Percentiles rank a stretch among this genome's conserved stretches.
Evolutionary conservation across 2,329 filamentous ascomycete species (phyloP).

Genomic region (Chaetomiaceae sp.): DNA sequence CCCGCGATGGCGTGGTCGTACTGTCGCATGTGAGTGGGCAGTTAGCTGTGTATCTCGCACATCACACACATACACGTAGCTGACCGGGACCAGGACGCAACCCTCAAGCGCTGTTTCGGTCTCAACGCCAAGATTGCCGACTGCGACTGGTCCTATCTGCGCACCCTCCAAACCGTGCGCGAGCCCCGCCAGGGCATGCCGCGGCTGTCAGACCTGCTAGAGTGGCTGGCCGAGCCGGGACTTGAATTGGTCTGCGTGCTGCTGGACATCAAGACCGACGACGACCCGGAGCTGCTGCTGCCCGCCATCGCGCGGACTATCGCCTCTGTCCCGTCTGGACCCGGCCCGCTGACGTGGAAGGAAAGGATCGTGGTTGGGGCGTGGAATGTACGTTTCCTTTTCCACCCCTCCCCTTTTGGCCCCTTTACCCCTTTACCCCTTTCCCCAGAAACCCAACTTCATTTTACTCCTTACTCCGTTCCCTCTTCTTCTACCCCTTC

Average conservation of each 20-base stretch:
- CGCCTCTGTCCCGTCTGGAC: constrained; percentile 38
- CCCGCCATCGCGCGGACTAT: constrained; percentile 62
- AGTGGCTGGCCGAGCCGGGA: constrained; percentile 62
- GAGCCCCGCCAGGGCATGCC: constrained; percentile 70
- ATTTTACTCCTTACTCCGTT: background rate
- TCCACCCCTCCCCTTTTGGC: background rate
- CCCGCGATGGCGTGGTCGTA: constrained; percentile 78
- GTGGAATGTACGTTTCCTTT: constrained; percentile 60
- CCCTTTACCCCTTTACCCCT: background rate
- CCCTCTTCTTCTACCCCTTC: no score
- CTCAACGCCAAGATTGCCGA: constrained; percentile 67
- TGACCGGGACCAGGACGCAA: constrained; percentile 54
- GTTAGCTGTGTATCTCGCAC: background rate
- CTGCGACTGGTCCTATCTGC: constrained; percentile 70
- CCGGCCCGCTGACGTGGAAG: constrained; percentile 60
- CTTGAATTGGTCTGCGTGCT: constrained; percentile 71
- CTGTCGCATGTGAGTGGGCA: constrained; percentile 71
- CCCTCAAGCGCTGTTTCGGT: constrained; percentile 77
- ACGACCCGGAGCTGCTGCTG: constrained; percentile 68
- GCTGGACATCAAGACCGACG: constrained; percentile 82
- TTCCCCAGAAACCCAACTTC: background rate
- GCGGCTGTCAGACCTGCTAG: constrained; percentile 67
- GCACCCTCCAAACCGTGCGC: constrained; percentile 60
- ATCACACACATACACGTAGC: no score
- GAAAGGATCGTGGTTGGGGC: constrained; percentile 72